A percentile compares a stretch with the other conserved stretches of the same genome.
phyloP scores from a whole-genome alignment of 805 yeast genomes.

The Candida maris region DNA sequence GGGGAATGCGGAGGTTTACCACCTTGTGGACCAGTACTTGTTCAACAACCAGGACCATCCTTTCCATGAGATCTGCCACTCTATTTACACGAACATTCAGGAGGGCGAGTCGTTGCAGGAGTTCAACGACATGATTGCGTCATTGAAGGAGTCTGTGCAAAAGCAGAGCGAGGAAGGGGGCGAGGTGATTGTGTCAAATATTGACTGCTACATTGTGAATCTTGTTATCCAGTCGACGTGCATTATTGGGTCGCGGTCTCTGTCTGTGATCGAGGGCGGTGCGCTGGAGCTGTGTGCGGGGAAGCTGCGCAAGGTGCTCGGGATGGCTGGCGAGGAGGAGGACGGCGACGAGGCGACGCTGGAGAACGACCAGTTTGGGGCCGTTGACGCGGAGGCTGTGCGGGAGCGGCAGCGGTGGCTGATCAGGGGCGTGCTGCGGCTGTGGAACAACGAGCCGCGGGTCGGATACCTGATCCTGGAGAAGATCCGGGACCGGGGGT shows the following conservation, averaged over 20 bases:
- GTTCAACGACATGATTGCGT: conserved; percentile 25
- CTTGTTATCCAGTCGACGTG: conserved; percentile 69
- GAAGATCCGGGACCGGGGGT: conserved; percentile 43
- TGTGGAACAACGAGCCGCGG: conserved; percentile 65
- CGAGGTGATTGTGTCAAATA: conserved; percentile 17
- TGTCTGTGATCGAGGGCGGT: conserved; percentile 67
- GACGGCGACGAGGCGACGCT: conserved; percentile 13
- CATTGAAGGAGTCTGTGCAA: conserved; percentile 20
- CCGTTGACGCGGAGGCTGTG: conserved; percentile 24
- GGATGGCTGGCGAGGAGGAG: conserved; percentile 13
- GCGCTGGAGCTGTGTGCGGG: conserved; percentile 30
- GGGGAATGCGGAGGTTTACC: conserved; percentile 29
- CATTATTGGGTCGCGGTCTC: conserved; percentile 82
- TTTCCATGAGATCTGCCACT: conserved; percentile 30
- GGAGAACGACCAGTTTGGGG: conserved; percentile 21
- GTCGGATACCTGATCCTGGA: conserved; percentile 60
- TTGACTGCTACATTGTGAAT: conserved; percentile 47
- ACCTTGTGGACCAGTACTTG: conserved; percentile 31
- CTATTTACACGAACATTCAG: conserved; percentile 32
- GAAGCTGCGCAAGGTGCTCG: conserved; percentile 26
- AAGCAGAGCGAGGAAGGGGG: conserved; percentile 1
- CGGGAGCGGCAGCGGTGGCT: conserved; percentile 39
- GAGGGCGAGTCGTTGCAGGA: conserved; percentile 27
- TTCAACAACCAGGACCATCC: conserved; percentile 34
- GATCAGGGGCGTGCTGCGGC: conserved; percentile 53